Evolutionary conservation across 306 rosid genomes (phyloP).

Genomic region (Parietaria judaica): DNA sequence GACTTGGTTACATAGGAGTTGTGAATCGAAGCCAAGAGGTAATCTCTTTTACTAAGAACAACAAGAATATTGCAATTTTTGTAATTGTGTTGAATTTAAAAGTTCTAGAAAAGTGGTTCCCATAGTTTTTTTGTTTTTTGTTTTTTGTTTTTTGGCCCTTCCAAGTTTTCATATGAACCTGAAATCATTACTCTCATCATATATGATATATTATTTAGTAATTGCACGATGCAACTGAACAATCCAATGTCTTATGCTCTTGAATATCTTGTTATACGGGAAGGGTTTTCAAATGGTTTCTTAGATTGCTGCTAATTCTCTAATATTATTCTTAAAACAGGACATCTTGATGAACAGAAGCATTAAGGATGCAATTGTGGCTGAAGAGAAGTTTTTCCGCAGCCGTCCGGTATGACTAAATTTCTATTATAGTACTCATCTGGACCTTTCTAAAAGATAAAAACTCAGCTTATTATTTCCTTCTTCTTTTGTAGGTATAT

Average conservation of each 20-base stretch:
- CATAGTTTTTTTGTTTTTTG: background rate
- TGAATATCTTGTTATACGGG: background rate
- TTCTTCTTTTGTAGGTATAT: constrained; percentile 56
- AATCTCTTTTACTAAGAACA: constrained; percentile 16
- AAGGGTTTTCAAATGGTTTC: constrained; percentile 4
- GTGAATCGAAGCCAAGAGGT: constrained; percentile 99
- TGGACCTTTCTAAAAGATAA: constrained; percentile 1
- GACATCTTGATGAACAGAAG: constrained; percentile 75
- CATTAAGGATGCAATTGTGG: constrained; percentile 88
- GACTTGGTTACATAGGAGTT: constrained; percentile 94
- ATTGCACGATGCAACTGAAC: background rate
- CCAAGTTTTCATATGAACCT: background rate
- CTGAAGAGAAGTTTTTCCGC: constrained; percentile 87
- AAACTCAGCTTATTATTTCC: constrained; percentile 12
- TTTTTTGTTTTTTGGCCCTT: background rate
- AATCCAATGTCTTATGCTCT: background rate
- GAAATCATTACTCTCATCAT: background rate
- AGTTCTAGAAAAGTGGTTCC: background rate
- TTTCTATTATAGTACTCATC: constrained; percentile 4
- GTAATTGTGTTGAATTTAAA: background rate
- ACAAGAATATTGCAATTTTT: background rate
- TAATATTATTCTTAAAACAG: constrained; percentile 38
- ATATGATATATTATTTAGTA: too few relatives aligned
- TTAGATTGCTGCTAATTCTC: constrained; percentile 24
- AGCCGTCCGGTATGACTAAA: constrained; percentile 79